phyloP scores from a whole-genome alignment of 805 yeast genomes.

The Ogataea methylovora region DNA sequence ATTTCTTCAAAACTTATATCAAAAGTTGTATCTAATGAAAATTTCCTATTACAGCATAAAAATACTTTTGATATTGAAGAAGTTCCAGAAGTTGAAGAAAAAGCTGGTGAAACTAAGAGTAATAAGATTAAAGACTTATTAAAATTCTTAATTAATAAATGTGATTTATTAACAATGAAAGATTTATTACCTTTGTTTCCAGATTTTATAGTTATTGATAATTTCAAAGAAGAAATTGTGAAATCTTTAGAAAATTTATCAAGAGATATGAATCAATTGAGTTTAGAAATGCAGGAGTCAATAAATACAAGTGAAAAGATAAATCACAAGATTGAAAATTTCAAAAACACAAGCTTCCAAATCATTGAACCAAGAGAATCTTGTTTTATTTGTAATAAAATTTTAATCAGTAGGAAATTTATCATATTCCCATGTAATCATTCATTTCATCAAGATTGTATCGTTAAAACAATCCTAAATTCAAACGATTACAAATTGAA shows the following conservation, averaged over 20 bases:
- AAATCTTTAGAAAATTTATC: conserved; percentile 72
- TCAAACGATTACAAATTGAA: conserved; percentile 64
- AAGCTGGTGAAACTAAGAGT: conserved; percentile 22
- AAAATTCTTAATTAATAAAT: conserved; percentile 32
- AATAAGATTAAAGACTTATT: conserved; percentile 24
- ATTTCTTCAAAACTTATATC: conserved; percentile 46
- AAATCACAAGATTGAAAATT: conserved; percentile 46
- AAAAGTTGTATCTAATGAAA: conserved; percentile 22
- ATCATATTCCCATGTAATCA: conserved; percentile 86
- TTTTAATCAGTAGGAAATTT: conserved; percentile 67
- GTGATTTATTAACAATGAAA: conserved; percentile 55
- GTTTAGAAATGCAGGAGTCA: conserved; percentile 71
- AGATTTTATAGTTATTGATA: conserved; percentile 72
- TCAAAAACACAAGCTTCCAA: conserved; percentile 46
- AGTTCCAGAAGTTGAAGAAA: conserved; percentile 3
- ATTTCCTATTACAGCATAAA: conserved; percentile 15
- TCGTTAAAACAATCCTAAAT: conserved; percentile 50
- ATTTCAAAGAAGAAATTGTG: conserved; percentile 78
- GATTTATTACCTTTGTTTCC: conserved; percentile 84
- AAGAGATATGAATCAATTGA: conserved; percentile 51
- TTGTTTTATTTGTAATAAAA: conserved; percentile 63
- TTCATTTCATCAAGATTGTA: conserved; percentile 82
- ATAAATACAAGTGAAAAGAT: conserved; percentile 52
- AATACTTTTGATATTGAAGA: conserved; percentile 8
- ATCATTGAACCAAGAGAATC: conserved; percentile 78